phyloP scores from a whole-genome alignment of 2,329 filamentous ascomycete species.

The Saccharata proteae region DNA sequence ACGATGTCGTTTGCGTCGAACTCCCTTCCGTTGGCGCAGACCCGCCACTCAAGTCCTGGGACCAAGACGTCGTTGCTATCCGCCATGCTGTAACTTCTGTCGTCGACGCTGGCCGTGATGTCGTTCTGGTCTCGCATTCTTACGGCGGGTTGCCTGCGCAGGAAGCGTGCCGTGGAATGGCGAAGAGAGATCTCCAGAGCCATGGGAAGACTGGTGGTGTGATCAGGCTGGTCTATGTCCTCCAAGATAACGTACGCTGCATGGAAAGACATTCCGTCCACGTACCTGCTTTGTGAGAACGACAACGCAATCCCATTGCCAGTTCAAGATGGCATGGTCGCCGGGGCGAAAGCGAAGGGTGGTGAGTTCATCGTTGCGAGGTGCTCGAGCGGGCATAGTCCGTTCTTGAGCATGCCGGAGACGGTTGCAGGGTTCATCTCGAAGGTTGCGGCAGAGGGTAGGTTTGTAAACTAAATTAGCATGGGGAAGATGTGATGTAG shows the following conservation, averaged over 20 bases:
- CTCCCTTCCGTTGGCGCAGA: conserved; percentile 18
- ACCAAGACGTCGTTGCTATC: conserved; percentile 23
- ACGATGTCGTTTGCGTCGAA: conserved; percentile 17
- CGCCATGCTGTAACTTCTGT: conserved; percentile 23
- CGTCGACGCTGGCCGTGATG: conserved; percentile 24
- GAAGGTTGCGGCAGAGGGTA: conserved; percentile 16
- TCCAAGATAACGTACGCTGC: conserved; percentile 17
- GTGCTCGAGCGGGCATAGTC: conserved; percentile 26
- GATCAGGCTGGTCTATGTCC: conserved; percentile 1
- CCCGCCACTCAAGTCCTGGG: conserved; percentile 17
- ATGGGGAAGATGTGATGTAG: too few species aligned
- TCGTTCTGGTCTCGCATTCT: conserved; percentile 32
- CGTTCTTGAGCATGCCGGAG: conserved; percentile 28
- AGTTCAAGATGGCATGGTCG: conserved; percentile 21
- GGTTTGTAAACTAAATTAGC: too few species aligned
- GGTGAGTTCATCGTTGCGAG: conserved; percentile 18
- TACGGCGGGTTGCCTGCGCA: conserved; percentile 32
- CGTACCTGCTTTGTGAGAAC: conserved; percentile 26
- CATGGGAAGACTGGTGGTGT: conserved; percentile 1
- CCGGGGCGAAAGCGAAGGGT: conserved; percentile 15
- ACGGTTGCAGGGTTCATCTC: conserved; percentile 21
- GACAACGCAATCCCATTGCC: conserved; percentile 21
- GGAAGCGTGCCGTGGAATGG: conserved; percentile 14
- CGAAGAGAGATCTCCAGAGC: background rate
- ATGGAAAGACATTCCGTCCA: conserved; percentile 23